phyloP scores from a whole-genome alignment of 2,329 filamentous ascomycete species.

The Exophiala lecanii-corni region DNA sequence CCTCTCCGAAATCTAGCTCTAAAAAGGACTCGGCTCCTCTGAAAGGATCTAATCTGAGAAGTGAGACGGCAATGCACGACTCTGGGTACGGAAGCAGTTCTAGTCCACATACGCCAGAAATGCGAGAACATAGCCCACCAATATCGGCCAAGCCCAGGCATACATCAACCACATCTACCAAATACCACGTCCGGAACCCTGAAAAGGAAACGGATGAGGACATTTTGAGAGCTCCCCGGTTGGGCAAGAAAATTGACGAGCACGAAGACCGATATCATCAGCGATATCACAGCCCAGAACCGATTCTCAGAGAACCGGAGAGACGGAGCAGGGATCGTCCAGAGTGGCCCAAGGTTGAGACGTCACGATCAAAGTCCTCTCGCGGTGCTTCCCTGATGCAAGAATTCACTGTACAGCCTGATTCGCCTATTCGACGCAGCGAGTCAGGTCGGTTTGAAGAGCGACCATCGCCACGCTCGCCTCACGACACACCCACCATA shows the following conservation, averaged over 20 bases:
- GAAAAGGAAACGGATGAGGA: slow-evolving; percentile 18
- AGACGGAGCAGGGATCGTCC: slow-evolving; percentile 16
- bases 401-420: slow-evolving; percentile 3
- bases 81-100: slow-evolving; percentile 39
- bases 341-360: slow-evolving; percentile 17
- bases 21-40: slow-evolving; percentile 28
- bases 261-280: slow-evolving; percentile 6
- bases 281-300: slow-evolving; percentile 18
- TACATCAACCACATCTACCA: slow-evolving; percentile 17
- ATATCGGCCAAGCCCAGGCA: slow-evolving; percentile 13
- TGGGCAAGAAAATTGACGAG: slow-evolving; percentile 13
- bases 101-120: slow-evolving; percentile 41
- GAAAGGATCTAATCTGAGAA: slow-evolving; percentile 35
- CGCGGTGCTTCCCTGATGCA: slow-evolving; percentile 16
- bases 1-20: slow-evolving; percentile 28
- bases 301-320: slow-evolving; percentile 14
- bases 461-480: slow-evolving; percentile 16
- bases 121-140: slow-evolving; percentile 32
- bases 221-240: slow-evolving; percentile 6
- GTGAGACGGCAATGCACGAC: slow-evolving; percentile 34
- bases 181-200: slow-evolving; percentile 21
- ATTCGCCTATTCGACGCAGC: slow-evolving; percentile 11
- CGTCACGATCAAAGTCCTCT: slow-evolving; percentile 16
- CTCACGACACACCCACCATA: slow-evolving; percentile 16
- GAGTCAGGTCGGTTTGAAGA: slow-evolving; percentile 18